A percentile compares a stretch with the other conserved stretches of the same genome.
Evolutionary conservation across 2,329 filamentous ascomycete genomes (phyloP).

Genomic region (Cladosporium sphaerospermum): DNA sequence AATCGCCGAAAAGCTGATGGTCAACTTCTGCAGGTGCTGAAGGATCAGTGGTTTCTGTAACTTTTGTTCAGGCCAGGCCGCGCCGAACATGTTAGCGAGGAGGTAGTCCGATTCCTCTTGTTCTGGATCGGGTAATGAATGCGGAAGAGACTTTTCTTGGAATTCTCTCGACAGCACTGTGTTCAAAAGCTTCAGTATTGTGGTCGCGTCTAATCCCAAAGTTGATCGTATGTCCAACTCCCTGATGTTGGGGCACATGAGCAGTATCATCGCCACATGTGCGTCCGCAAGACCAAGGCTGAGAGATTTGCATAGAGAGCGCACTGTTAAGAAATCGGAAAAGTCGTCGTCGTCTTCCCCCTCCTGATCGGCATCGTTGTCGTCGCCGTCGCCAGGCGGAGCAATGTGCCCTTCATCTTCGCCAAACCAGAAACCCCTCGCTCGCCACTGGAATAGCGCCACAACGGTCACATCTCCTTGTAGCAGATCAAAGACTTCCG

Average conservation of each 20-base stretch:
- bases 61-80: background rate
- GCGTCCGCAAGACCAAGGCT: background rate
- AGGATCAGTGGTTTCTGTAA: background rate
- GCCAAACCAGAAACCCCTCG: background rate
- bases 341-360: too few species aligned
- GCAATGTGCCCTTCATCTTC: background rate
- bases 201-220: background rate
- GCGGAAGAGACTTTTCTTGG: background rate
- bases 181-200: background rate
- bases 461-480: background rate
- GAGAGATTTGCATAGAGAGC: background rate
- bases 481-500: background rate
- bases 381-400: too few species aligned
- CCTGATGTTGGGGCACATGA: conserved; percentile 2
- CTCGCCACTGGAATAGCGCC: background rate
- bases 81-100: conserved; percentile 1
- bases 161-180: background rate
- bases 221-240: background rate
- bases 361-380: too few species aligned
- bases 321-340: background rate
- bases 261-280: background rate
- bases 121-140: background rate
- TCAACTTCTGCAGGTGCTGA: background rate
- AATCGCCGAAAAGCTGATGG: background rate
- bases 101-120: conserved; percentile 1